phyloP scores from a whole-genome alignment of 495 filamentous ascomycete species.

The Aspergillus carlsbadensis region DNA sequence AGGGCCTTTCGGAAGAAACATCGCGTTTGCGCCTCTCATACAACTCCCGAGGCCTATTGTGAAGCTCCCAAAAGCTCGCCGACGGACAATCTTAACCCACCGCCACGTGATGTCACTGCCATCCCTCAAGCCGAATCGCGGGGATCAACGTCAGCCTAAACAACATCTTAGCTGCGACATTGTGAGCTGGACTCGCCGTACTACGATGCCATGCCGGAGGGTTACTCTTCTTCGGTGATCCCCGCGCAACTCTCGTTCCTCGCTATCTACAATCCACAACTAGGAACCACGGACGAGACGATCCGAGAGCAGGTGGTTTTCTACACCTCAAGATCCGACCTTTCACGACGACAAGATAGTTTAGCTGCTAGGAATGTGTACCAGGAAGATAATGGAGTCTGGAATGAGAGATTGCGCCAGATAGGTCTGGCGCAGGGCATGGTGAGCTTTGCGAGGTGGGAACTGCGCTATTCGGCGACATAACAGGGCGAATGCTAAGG shows the following conservation, averaged over 20 bases:
- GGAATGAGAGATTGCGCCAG: constrained; percentile 82
- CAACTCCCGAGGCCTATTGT: not conserved
- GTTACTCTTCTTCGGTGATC: constrained; percentile 43
- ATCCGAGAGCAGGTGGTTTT: constrained; percentile 89
- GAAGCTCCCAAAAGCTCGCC: constrained; percentile 18
- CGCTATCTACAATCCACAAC: constrained; percentile 88
- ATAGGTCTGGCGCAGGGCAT: constrained; percentile 98
- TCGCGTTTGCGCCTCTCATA: constrained; percentile 4
- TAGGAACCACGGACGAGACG: constrained; percentile 86
- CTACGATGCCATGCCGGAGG: constrained; percentile 42
- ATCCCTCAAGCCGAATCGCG: constrained; percentile 15
- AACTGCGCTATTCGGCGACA: constrained; percentile 15
- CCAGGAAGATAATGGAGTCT: constrained; percentile 60
- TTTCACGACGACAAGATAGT: constrained; percentile 34
- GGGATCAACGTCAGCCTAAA: not conserved
- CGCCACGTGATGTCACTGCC: constrained; percentile 44
- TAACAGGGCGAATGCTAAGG: constrained; percentile 3
- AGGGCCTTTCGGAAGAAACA: constrained; percentile 26
- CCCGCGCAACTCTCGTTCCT: constrained; percentile 87
- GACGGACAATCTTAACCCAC: constrained; percentile 3
- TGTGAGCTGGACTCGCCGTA: constrained; percentile 16
- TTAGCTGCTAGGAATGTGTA: constrained; percentile 47
- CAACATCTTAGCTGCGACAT: constrained; percentile 1
- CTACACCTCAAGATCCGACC: constrained; percentile 58
- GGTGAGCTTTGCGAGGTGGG: constrained; percentile 82